A percentile compares a stretch with the other conserved stretches of the same genome.
Evolutionary conservation across 768 basidiomycete genomes (phyloP).

Genomic region (Podaxis pistillaris): DNA sequence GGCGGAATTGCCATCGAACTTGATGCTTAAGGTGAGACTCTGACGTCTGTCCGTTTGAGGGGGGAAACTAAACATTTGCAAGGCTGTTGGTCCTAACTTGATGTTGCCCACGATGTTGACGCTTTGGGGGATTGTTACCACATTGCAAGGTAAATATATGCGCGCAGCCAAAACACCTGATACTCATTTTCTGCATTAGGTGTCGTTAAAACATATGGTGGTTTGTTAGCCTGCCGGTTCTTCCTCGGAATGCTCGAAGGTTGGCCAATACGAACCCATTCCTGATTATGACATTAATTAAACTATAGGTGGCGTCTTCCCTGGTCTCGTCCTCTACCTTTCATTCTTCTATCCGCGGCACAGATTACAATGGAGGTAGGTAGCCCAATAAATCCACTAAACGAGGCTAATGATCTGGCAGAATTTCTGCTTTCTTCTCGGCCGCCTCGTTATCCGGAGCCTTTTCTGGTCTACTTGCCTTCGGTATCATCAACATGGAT

Average conservation of each 20-base stretch:
- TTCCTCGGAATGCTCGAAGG: constrained; percentile 53
- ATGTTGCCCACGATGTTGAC: constrained; percentile 61
- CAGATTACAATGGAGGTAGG: constrained; percentile 46
- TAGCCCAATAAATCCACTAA: not conserved
- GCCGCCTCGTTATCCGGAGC: constrained; percentile 60
- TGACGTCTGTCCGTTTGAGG: not conserved
- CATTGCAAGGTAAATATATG: constrained; percentile 49
- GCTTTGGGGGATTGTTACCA: constrained; percentile 66
- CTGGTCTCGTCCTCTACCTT: constrained; percentile 55
- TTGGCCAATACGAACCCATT: constrained; percentile 7
- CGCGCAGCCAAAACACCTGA: not conserved
- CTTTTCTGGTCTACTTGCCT: constrained; percentile 68
- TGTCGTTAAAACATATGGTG: constrained; percentile 42
- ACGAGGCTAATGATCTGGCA: constrained; percentile 27
- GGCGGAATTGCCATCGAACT: constrained; percentile 61
- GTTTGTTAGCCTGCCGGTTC: constrained; percentile 47
- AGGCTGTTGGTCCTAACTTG: constrained; percentile 55
- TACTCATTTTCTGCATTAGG: constrained; percentile 28
- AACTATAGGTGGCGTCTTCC: constrained; percentile 51
- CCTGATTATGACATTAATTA: not conserved
- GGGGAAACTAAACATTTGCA: not conserved
- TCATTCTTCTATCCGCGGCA: constrained; percentile 56
- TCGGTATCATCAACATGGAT: constrained; percentile 63
- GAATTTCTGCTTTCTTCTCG: constrained; percentile 49
- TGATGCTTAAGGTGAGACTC: constrained; percentile 47